Percentiles rank a stretch among this genome's conserved stretches.
Evolutionary conservation across 202 grass and related monocot species (phyloP).

Genomic region (Sporobolus alterniflorus): DNA sequence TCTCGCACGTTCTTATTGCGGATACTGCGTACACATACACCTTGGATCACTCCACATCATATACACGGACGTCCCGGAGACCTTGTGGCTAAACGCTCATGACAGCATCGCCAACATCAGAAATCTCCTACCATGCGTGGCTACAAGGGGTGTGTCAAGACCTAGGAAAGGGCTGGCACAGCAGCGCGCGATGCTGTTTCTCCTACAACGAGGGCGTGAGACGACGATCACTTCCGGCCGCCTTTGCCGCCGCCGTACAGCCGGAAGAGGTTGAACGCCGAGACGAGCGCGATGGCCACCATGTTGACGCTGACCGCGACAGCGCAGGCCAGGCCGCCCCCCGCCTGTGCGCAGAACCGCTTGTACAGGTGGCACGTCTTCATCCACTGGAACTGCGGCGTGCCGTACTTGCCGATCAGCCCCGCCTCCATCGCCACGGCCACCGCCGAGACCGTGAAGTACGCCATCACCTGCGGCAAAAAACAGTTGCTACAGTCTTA

Average conservation of each 20-base stretch:
- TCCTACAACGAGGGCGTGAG: background rate
- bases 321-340: constrained; percentile 54
- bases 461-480: constrained; percentile 62
- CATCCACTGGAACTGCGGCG: constrained; percentile 91
- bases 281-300: constrained; percentile 61
- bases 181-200: background rate
- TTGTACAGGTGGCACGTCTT: constrained; percentile 84
- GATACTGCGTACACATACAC: constrained; percentile 31
- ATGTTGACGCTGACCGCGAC: constrained; percentile 47
- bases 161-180: constrained; percentile 14
- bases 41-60: constrained; percentile 54
- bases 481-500: background rate
- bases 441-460: constrained; percentile 59
- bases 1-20: constrained; percentile 44
- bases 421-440: constrained; percentile 66
- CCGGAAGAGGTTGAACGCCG: constrained; percentile 92
- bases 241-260: constrained; percentile 64
- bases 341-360: constrained; percentile 75
- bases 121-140: constrained; percentile 31
- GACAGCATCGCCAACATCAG: constrained; percentile 10
- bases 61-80: constrained; percentile 46
- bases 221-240: constrained; percentile 36
- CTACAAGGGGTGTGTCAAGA: too few relatives aligned
- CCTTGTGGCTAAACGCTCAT: constrained; percentile 27
- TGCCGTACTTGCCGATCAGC: constrained; percentile 63